Conservation (phyloP, 179 eudicot species). For the Camellia oleifera region DNA sequence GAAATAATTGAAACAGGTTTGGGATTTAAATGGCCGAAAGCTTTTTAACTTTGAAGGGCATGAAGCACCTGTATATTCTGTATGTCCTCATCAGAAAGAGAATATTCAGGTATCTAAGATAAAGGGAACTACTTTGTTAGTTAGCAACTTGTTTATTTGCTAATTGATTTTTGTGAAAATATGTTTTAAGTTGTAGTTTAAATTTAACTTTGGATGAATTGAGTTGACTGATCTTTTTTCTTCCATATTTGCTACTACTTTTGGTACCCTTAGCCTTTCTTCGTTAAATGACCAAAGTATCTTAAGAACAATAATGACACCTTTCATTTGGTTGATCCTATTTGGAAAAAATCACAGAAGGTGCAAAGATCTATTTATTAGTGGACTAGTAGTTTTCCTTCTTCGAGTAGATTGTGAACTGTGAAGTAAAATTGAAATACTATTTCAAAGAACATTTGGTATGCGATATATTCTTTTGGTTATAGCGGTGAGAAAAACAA, state of each 20-base stretch:
- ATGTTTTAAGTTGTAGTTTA: neutral
- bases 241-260: neutral
- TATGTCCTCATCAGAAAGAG: constrained; percentile 96
- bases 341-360: constrained; percentile 1
- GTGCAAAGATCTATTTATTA: neutral
- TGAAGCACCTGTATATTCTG: constrained; percentile 88
- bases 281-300: neutral
- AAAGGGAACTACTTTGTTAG: constrained; percentile 11
- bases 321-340: neutral
- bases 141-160: neutral
- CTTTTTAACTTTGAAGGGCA: constrained; percentile 88
- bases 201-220: neutral
- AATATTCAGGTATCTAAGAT: constrained; percentile 68
- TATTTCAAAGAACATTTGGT: neutral
- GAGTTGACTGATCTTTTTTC: neutral
- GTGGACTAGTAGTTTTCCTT: neutral
- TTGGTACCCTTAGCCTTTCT: neutral
- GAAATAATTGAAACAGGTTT: constrained; percentile 55
- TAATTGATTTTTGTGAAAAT: neutral
- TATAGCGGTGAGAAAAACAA: neutral
- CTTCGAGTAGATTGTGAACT: neutral
- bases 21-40: constrained; percentile 81
- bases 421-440: neutral
- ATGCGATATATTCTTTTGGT: neutral
- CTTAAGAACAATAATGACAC: neutral